These are phyloP conservation scores for Mycotypha africana DNA, from an alignment of 371 early-diverging fungal species.

Conservation along the genomic window DNA sequence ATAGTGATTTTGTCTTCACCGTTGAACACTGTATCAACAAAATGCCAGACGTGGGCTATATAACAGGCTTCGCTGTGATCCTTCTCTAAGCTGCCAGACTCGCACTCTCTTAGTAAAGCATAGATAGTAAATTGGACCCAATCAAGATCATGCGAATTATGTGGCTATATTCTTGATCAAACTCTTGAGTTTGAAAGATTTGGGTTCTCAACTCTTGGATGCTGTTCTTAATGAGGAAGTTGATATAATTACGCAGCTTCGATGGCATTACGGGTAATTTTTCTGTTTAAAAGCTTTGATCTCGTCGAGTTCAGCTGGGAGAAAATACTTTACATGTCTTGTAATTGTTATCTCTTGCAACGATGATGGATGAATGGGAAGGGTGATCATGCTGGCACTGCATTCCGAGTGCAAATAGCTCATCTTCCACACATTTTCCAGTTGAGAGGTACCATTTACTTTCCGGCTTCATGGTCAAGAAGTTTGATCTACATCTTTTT, in stretches of 20 bases:
- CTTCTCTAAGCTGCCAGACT: conserved; percentile 1
- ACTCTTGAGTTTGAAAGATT: not conserved
- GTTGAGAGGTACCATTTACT: conserved; percentile 11
- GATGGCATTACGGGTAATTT: not conserved
- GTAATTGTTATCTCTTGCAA: conserved; percentile 5
- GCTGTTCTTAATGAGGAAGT: not conserved
- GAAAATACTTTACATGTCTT: conserved; percentile 5
- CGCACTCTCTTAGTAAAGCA: conserved; percentile 2
- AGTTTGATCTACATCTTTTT: conserved; percentile 3
- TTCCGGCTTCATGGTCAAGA: conserved; percentile 5
- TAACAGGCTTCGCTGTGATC: not conserved
- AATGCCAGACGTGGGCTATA: conserved; percentile 8
- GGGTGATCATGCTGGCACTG: conserved; percentile 14
- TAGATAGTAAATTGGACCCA: not conserved
- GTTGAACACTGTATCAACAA: conserved; percentile 6
- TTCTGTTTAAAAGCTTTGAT: conserved; percentile 1
- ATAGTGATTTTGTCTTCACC: conserved; percentile 1
- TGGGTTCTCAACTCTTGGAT: conserved; percentile 1
- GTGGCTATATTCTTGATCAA: conserved; percentile 1
- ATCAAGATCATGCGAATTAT: not conserved
- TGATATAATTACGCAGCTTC: not conserved
- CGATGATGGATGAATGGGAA: conserved; percentile 6
- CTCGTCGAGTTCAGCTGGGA: conserved; percentile 1
- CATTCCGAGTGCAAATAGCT: conserved; percentile 14
- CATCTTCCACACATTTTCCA: conserved; percentile 20